These are phyloP conservation scores for Blastobotrys parvus DNA, from an alignment of 805 yeast species.

Conservation along the genomic window DNA sequence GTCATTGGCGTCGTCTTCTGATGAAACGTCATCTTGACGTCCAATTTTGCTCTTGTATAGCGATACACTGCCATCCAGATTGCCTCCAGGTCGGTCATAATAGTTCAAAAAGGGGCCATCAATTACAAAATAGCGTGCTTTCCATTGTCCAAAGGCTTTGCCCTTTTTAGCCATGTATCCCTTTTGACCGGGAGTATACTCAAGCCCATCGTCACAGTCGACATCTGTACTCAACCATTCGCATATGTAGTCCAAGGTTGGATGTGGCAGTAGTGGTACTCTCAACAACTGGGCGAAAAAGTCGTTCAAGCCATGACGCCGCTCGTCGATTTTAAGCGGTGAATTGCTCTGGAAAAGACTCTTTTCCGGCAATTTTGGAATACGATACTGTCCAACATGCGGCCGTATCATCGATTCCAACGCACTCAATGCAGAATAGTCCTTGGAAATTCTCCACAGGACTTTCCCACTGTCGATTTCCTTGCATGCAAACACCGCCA, in stretches of 20 bases:
- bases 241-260: constrained; percentile 46
- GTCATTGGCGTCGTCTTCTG: constrained; percentile 23
- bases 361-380: constrained; percentile 61
- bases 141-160: constrained; percentile 65
- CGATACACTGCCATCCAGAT: constrained; percentile 42
- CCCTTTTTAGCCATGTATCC: constrained; percentile 58
- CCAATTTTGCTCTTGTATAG: constrained; percentile 49
- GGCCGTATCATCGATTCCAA: constrained; percentile 53
- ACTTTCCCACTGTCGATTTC: no score
- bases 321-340: constrained; percentile 56
- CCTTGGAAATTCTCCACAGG: no score
- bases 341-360: constrained; percentile 46
- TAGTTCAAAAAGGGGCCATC: constrained; percentile 52
- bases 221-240: constrained; percentile 57
- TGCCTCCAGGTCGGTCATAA: constrained; percentile 50
- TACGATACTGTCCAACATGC: constrained; percentile 34
- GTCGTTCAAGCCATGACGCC: constrained; percentile 47
- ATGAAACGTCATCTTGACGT: constrained; percentile 27
- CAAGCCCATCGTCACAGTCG: neutral
- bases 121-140: constrained; percentile 57
- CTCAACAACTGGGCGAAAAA: constrained; percentile 51
- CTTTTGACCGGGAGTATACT: constrained; percentile 25
- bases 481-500: no score
- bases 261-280: constrained; percentile 50
- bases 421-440: constrained; percentile 47